Evolutionary conservation across 306 rosid species (phyloP).

Genomic region (Lupinus albus): DNA sequence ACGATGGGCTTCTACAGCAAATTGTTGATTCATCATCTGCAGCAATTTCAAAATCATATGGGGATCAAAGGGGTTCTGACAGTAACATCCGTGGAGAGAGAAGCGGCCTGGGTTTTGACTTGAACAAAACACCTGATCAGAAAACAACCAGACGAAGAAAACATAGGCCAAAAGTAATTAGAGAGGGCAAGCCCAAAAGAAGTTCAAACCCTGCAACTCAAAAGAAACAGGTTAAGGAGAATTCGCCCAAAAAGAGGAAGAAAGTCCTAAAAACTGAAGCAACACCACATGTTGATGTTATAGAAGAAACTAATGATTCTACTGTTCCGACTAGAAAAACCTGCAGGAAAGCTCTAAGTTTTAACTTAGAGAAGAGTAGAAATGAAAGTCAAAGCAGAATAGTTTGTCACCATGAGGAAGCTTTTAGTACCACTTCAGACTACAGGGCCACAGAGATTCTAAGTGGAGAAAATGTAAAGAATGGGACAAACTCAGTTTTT

Average conservation of each 20-base stretch:
- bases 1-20: constrained; percentile 60
- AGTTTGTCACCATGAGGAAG: constrained; percentile 39
- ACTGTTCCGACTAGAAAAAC: constrained; percentile 46
- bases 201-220: constrained; percentile 51
- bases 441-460: constrained; percentile 38
- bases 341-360: constrained; percentile 63
- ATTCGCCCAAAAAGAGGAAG: constrained; percentile 63
- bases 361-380: constrained; percentile 57
- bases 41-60: constrained; percentile 43
- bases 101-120: constrained; percentile 56
- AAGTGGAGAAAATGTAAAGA: constrained; percentile 35
- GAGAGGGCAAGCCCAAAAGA: constrained; percentile 68
- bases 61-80: constrained; percentile 48
- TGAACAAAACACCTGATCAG: constrained; percentile 73
- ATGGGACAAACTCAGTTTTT: constrained; percentile 42
- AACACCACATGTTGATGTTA: constrained; percentile 48
- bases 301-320: constrained; percentile 37
- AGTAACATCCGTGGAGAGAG: constrained; percentile 44
- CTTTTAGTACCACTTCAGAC: constrained; percentile 37
- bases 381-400: constrained; percentile 44
- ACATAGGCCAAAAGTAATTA: constrained; percentile 90
- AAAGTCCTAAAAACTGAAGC: constrained; percentile 49
- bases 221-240: constrained; percentile 49
- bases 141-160: constrained; percentile 70
- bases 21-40: constrained; percentile 70